A percentile compares a stretch with the other conserved stretches of the same genome.
These are phyloP conservation scores for Cryptosporidium bovis DNA, from an alignment of 169 alveolate species.

Conservation along the genomic window DNA sequence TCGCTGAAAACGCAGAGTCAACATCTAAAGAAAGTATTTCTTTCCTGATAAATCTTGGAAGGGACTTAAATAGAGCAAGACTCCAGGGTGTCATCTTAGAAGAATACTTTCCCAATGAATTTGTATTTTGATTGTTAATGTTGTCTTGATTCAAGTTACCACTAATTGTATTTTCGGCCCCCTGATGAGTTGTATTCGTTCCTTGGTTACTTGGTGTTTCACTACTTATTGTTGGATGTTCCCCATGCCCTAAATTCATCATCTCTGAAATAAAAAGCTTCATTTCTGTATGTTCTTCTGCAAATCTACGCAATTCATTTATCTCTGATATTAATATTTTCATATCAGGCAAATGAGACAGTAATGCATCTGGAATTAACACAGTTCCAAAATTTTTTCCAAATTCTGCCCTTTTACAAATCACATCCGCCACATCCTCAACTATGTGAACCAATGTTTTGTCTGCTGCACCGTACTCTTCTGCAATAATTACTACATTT, in stretches of 20 bases:
- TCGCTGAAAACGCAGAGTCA: constrained; percentile 80
- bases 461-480: constrained; percentile 94
- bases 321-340: constrained; percentile 90
- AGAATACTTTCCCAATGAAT: constrained; percentile 76
- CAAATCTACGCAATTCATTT: constrained; percentile 81
- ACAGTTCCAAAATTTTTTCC: constrained; percentile 96
- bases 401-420: constrained; percentile 92
- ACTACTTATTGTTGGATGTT: constrained; percentile 23
- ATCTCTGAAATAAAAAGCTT: constrained; percentile 62
- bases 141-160: not conserved
- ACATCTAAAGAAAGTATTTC: constrained; percentile 86
- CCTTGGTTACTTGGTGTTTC: constrained; percentile 13
- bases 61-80: constrained; percentile 89
- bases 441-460: constrained; percentile 94
- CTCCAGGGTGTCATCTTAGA: constrained; percentile 93
- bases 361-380: constrained; percentile 96
- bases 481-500: constrained; percentile 94
- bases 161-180: not conserved
- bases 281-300: constrained; percentile 64
- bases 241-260: constrained; percentile 69
- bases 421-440: constrained; percentile 94
- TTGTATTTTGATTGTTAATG: not conserved
- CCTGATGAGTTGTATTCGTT: not conserved
- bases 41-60: constrained; percentile 93
- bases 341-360: constrained; percentile 94